Evolutionary conservation across 345 rosid species (phyloP), one percentile per base, ranked within the genome.

Genomic region (Lenwebbia sp.): DNA sequence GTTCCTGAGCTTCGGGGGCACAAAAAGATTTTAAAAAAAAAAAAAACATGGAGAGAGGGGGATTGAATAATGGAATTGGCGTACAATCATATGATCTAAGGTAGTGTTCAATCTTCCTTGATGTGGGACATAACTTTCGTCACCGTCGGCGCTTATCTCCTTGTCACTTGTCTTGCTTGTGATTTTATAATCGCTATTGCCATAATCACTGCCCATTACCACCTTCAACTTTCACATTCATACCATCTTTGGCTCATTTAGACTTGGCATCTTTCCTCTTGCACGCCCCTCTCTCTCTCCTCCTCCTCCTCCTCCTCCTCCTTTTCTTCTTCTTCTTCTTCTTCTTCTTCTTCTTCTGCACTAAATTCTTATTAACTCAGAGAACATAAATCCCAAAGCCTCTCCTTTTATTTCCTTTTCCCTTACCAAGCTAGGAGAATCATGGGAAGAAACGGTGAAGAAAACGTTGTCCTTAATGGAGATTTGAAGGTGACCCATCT

Each of bases 111-210:
- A 25, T n/a, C 25, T 62, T 56, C 54, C 53, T 60, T 85, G 82
- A 13, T 53, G 87, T 5, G 33, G 86, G 88, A 28, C 62, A 84
- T 33, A 30, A 55, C 51, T 85, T 83, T 76, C 86, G 89, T 90
- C 89, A 87, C 76, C 83, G 85, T 81, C 53, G 84, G 87, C 86
- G 82, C 49, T 58, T 55, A 85, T 85, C 86, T 83, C 50, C 28
- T 62, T 90, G 90, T 90, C 91, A 3, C 57, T 87, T 88, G 70
- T 40, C 74, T 60, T 83, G 40, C 87, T 50, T 75, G 21, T 12
- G 19, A 3, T 65, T 65, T 17, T 33, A 65, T 65, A 65, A 65
- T 65, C 44, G 10, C 76, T 25, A 17, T 33, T 33, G 84, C 47
- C 33, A 52, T 51, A 82, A 28, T 52, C 33, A 85, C 70, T 33